Base-by-base conservation (phyloP, 768 basidiomycete species). In the Psilocybe subaeruginosa region DNA sequence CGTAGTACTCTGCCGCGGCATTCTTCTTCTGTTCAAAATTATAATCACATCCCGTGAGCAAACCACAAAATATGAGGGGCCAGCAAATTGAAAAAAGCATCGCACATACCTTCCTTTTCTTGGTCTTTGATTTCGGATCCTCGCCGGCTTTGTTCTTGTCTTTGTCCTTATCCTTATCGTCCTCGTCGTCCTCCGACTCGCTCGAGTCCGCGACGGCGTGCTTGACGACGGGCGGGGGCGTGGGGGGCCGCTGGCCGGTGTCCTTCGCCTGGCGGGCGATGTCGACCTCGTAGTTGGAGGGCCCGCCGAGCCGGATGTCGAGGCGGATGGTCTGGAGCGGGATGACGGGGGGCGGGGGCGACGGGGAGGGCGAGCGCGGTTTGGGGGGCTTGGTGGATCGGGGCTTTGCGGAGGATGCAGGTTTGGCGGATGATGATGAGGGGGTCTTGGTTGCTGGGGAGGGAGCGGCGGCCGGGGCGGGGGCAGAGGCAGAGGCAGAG, bases 1-100 rank as follows among this genome's bases (percentile, higher is more conserved):
- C 97, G 80, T 99, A 99, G 69, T 95, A 93, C 70, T 91, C 92
- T 19, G 85, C 76, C 0, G 80, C 78, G 1, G 74, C 72, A 59
- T 79, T 83, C 70, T 86, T 88, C 78, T 81, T 64, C 68, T 64
- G 16, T 48, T 23, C 23, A 23, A 23, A 23, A 0, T 23, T 23
- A 2, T 23, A 23, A 23, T 23, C 23, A 23, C 23, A 23, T 23
- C 23, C 23, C 23, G 23, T 23, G 23, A 50, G 19, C 16, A 52
- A 35, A 54, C 46, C 11, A 41, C 16, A 46, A 23, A 46, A 23
- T 23, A 23, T 2, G 2, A 23, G 47, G n/a, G 9, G 12, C n/a
- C 29, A 59, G 33, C 23, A 56, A 53, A 57, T 8, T 14, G 45
- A 54, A 48, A n/a, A 48, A 17, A 48, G 33, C 33, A 56, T 53